Conservation (phyloP, 768 basidiomycete genomes). For the Tylopilus plumbeoviolaceoides region DNA sequence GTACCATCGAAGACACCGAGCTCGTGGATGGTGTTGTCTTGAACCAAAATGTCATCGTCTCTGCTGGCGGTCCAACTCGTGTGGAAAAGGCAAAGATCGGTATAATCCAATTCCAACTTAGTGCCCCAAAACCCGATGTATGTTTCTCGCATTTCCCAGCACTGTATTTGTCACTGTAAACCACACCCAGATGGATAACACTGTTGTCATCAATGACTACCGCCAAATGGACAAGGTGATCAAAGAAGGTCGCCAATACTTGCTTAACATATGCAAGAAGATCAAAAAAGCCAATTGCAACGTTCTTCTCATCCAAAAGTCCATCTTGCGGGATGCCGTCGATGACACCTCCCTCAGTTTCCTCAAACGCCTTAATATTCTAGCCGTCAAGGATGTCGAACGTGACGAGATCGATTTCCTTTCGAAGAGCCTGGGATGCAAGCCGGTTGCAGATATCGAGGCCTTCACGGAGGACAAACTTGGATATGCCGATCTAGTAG, state of each 20-base stretch:
- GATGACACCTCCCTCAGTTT: slow-evolving; percentile 97
- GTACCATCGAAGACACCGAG: slow-evolving; percentile 98
- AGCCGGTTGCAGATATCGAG: slow-evolving; percentile 96
- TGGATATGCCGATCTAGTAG: slow-evolving; percentile 92
- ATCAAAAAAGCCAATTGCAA: slow-evolving; percentile 99
- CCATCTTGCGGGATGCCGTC: slow-evolving; percentile 98
- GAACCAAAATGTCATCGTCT: slow-evolving; percentile 88
- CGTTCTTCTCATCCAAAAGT: slow-evolving; percentile 98
- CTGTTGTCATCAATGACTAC: slow-evolving; percentile 98
- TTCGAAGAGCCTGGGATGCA: slow-evolving; percentile 90
- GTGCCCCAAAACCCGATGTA: slow-evolving; percentile 96
- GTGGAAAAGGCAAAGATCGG: slow-evolving; percentile 99
- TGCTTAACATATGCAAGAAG: slow-evolving; percentile 97
- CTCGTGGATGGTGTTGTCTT: slow-evolving; percentile 96
- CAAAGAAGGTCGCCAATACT: slow-evolving; percentile 97
- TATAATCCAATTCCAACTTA: slow-evolving; percentile 97
- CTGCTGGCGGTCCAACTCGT: slow-evolving; percentile 89
- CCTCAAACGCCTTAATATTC: slow-evolving; percentile 93
- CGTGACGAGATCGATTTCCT: slow-evolving; percentile 99
- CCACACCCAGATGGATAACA: slow-evolving; percentile 90
- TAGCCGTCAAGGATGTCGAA: slow-evolving; percentile 96
- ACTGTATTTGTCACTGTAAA: neutral
- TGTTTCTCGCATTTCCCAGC: slow-evolving; percentile 23
- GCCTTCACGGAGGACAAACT: slow-evolving; percentile 98
- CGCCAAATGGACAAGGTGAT: slow-evolving; percentile 99